phyloP scores from a whole-genome alignment of 1,284 basidiomycete species.

The Omphalotus olearius region DNA sequence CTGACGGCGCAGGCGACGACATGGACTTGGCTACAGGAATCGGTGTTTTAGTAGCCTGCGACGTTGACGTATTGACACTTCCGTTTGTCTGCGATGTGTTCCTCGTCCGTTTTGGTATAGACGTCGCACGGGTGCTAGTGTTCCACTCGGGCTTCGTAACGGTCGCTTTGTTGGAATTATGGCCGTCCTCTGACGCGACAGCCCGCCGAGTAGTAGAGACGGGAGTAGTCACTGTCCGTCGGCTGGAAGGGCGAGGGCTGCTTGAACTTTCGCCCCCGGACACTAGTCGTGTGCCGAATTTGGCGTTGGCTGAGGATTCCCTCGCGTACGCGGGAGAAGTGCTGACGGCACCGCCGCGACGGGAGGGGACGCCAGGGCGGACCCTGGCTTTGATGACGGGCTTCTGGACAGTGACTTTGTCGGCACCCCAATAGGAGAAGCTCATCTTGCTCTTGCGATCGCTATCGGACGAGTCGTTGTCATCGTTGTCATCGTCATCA shows the following conservation, averaged over 20 bases:
- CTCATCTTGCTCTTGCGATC: constrained; percentile 88
- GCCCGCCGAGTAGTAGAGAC: constrained; percentile 36
- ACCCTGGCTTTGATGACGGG: constrained; percentile 46
- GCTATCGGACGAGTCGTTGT: constrained; percentile 72
- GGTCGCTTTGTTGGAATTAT: constrained; percentile 61
- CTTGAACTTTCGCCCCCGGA: constrained; percentile 43
- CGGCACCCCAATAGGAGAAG: constrained; percentile 87
- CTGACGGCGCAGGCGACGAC: constrained; percentile 72
- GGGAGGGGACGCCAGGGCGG: neutral
- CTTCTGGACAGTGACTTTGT: constrained; percentile 81
- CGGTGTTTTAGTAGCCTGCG: constrained; percentile 27
- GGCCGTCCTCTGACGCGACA: constrained; percentile 47
- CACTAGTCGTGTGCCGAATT: constrained; percentile 74
- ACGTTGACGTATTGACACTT: constrained; percentile 27
- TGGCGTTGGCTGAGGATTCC: constrained; percentile 80
- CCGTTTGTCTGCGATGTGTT: constrained; percentile 69
- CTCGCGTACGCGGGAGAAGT: constrained; percentile 55
- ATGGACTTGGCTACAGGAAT: constrained; percentile 45
- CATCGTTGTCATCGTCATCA: constrained; percentile 54
- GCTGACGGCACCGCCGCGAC: constrained; percentile 14
- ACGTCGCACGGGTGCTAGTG: constrained; percentile 49
- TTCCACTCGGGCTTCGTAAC: constrained; percentile 71
- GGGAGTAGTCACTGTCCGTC: constrained; percentile 51
- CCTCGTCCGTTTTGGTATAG: constrained; percentile 49
- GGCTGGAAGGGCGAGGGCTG: constrained; percentile 55